Base-by-base conservation (phyloP, 805 yeast genomes). In the Wickerhamiella alocasiicola region DNA sequence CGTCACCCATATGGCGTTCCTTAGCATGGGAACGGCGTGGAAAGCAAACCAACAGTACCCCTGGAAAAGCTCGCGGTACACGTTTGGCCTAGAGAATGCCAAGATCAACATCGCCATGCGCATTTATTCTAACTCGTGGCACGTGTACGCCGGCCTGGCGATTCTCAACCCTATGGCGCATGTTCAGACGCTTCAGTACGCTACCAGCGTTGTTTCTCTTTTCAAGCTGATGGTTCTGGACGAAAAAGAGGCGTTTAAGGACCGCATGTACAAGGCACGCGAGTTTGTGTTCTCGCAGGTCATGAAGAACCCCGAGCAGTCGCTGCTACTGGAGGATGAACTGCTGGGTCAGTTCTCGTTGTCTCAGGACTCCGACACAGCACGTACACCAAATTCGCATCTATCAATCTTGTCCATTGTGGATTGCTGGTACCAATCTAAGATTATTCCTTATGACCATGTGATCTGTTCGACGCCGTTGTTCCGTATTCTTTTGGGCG, bases 1-100 rank as follows among this genome's bases (percentile, higher is more conserved):
- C 0, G 95, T 88, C 13, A 91, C 98, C 0, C 98, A 91, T 57
- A 96, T 96, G 9, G 97, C 96, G 0, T 91, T 91, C 55, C 65
- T 91, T 44, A 78, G 93, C 43, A 91, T 91, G 98, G 98, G 98
- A 4, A 75, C 77, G 6, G 97, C 97, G 5, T 91, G 98, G 98
- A 79, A 72, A 49, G 72, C 76, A 35, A 67, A 71, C 46, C 71
- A 78, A 53, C 78, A 81, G 56, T 91, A 84, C 56, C 98, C 98
- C 0, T 91, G 98, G 98, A 60, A 62, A 17, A 78, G 76, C 47
- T 70, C 76, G 3, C 74, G 78, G 54, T 85, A 95, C 88, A 63
- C 75, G 19, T 97, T 97, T 11, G 97, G 98, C 2, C 67, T 91
- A 35, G 98, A 91, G 57, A 88, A 91, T 57, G 97, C 95, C 12